Base-by-base conservation (phyloP, 2,329 filamentous ascomycete genomes). In the Kalmusia sp. region DNA sequence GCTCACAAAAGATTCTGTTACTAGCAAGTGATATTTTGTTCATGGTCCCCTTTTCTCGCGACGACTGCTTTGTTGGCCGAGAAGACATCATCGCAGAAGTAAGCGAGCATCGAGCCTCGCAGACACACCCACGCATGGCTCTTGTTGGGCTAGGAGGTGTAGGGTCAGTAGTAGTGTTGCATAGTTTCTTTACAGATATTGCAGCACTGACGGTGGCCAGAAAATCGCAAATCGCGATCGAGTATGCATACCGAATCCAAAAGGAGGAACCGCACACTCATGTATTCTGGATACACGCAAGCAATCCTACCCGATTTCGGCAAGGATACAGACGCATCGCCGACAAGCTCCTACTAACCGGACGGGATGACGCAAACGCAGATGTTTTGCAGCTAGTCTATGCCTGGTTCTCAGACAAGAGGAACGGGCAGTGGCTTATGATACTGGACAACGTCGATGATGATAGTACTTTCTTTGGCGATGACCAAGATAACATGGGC, bases 401-500 rank as follows among this genome's bases (percentile, higher is more conserved):
- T 38, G 40, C n/a, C 43, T 61, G 55, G 58, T 49, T 61, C n/a
- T 54, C 33, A 19, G 52, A 61, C 30, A 31, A 22, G 38, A 28
- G 24, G 39, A 55, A 61, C 28, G 58, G 58, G 24, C 55, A 14
- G 17, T 61, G 55, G 58, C 43, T 58, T 3, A 56, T 61, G 43
- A 49, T 61, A 47, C 55, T 61, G n/a, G 58, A 61, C 44, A 58
- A 61, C 43, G 55, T 44, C 27, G 58, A 58, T 33, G 44, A 61
- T 28, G 46, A 53, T 25, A 22, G 25, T 22, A 49, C 51, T 25
- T 58, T 61, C 44, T 58, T 58, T 49, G 31, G 14, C 22, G 39
- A 30, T n/a, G 51, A 51, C 24, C 12, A 51, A 51, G 33, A 52
- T 14, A 49, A 2, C 34, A 22, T 33, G 28, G 46, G 37, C 41